These are phyloP conservation scores for Leucocoprinus leucothites DNA, from an alignment of 768 basidiomycete genomes.

Conservation along the genomic window DNA sequence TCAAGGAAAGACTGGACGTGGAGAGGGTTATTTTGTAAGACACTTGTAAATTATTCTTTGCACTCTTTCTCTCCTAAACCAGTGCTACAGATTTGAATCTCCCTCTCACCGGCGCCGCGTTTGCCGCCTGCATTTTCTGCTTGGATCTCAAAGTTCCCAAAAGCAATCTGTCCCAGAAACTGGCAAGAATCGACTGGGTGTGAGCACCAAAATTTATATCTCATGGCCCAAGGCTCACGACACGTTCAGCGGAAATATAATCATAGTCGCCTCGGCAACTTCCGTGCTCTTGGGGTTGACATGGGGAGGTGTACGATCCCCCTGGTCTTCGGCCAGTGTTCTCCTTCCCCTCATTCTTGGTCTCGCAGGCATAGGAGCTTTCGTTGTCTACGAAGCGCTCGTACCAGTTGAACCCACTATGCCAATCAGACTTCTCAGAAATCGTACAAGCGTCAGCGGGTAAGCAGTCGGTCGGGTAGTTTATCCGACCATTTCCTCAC, in stretches of 20 bases:
- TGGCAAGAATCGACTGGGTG: constrained; percentile 41
- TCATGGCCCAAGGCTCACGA: not conserved
- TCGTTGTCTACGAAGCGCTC: constrained; percentile 38
- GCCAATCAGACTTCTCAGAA: constrained; percentile 17
- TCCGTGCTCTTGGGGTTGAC: constrained; percentile 38
- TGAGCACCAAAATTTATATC: constrained; percentile 20
- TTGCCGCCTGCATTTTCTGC: constrained; percentile 12
- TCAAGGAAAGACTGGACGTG: constrained; percentile 24
- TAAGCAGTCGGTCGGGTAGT: constrained; percentile 14
- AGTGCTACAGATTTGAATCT: constrained; percentile 16
- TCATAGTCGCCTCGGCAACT: constrained; percentile 33
- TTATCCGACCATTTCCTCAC: not conserved
- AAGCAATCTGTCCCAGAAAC: constrained; percentile 27
- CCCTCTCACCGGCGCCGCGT: constrained; percentile 11
- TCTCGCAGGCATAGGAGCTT: constrained; percentile 30
- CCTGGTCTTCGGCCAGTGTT: constrained; percentile 40
- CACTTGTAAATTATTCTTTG: not conserved
- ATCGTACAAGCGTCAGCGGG: constrained; percentile 38
- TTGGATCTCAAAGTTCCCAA: constrained; percentile 15
- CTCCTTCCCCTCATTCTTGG: constrained; percentile 46
- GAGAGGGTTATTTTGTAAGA: constrained; percentile 42
- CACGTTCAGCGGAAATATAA: constrained; percentile 35
- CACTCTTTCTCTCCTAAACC: not conserved
- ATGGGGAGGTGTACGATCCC: constrained; percentile 42
- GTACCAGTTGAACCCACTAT: constrained; percentile 24